A percentile compares a stretch with the other conserved stretches of the same genome.
phyloP scores from a whole-genome alignment of 2,329 filamentous ascomycete genomes.

The Claviceps humidiphila region DNA sequence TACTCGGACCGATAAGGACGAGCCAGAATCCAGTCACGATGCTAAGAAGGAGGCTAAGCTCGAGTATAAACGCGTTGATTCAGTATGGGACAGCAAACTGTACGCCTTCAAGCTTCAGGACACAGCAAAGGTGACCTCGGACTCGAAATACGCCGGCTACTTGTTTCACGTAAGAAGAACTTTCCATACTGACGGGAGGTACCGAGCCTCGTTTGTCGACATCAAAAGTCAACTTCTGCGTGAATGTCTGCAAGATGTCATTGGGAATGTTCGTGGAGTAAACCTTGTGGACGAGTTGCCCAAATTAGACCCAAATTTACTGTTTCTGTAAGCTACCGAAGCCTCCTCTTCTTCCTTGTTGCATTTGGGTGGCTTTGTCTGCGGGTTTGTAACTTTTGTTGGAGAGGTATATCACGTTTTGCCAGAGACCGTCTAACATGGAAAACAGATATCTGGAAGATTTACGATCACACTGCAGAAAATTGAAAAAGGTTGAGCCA shows the following conservation, averaged over 20 bases:
- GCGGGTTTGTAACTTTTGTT: neutral
- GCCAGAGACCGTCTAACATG: neutral
- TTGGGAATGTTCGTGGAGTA: conserved; percentile 34
- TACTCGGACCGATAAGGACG: neutral
- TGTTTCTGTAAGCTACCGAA: conserved; percentile 41
- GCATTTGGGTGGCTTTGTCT: neutral
- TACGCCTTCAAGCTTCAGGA: conserved; percentile 43
- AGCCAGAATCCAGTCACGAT: neutral
- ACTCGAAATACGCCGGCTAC: conserved; percentile 59
- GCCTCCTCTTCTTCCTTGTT: neutral
- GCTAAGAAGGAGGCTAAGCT: conserved; percentile 12
- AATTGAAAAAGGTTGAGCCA: conserved; percentile 45
- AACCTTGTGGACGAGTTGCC: conserved; percentile 72
- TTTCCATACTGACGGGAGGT: conserved; percentile 78
- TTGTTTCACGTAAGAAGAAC: conserved; percentile 71
- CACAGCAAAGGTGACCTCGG: conserved; percentile 30
- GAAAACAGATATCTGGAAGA: conserved; percentile 55
- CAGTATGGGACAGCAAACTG: conserved; percentile 37
- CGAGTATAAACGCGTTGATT: conserved; percentile 39
- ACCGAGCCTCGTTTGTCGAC: conserved; percentile 58
- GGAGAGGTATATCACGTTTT: neutral
- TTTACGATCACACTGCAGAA: conserved; percentile 49
- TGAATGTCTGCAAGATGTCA: conserved; percentile 38
- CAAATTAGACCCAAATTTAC: conserved; percentile 55
- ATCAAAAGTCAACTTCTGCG: conserved; percentile 73